These are phyloP conservation scores for Immersiporthe knoxdaviesiana DNA, from an alignment of 2,329 filamentous ascomycete species.

Conservation along the genomic window DNA sequence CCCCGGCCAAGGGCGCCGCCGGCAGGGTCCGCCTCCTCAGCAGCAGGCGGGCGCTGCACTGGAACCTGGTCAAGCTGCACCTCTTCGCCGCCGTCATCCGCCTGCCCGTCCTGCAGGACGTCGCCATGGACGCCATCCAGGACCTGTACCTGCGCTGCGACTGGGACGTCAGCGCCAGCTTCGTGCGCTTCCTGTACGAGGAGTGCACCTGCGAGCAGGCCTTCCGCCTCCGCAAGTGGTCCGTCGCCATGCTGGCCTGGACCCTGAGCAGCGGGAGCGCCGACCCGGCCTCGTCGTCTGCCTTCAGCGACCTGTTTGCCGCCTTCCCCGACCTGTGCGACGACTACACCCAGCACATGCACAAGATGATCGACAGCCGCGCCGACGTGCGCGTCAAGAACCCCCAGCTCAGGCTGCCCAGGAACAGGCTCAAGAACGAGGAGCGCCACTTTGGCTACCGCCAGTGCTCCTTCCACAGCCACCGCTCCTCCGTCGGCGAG, in stretches of 20 bases:
- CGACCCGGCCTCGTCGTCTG: conserved; percentile 36
- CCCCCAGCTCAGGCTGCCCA: conserved; percentile 61
- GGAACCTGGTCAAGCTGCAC: conserved; percentile 60
- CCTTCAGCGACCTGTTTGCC: conserved; percentile 28
- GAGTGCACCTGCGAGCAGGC: conserved; percentile 54
- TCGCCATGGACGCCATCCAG: conserved; percentile 61
- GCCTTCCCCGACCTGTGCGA: conserved; percentile 51
- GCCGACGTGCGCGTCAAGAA: conserved; percentile 62
- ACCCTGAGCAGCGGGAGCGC: conserved; percentile 44
- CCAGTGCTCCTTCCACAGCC: conserved; percentile 64
- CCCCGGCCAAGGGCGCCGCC: conserved; percentile 29
- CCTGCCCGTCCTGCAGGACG: conserved; percentile 56
- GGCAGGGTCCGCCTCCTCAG: conserved; percentile 34
- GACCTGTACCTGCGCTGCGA: conserved; percentile 62
- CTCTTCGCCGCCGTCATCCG: conserved; percentile 59
- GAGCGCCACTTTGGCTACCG: conserved; percentile 64
- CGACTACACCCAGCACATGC: conserved; percentile 56
- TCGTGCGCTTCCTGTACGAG: conserved; percentile 58
- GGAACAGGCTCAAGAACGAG: conserved; percentile 58
- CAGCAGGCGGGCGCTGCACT: conserved; percentile 50
- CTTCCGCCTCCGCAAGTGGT: conserved; percentile 60
- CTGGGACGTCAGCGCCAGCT: conserved; percentile 58
- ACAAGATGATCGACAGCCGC: conserved; percentile 54
- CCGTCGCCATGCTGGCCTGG: conserved; percentile 64
- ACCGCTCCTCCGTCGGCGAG: conserved; percentile 58